phyloP scores from a whole-genome alignment of 1,284 basidiomycete species.

The Phenoliferia sp. region DNA sequence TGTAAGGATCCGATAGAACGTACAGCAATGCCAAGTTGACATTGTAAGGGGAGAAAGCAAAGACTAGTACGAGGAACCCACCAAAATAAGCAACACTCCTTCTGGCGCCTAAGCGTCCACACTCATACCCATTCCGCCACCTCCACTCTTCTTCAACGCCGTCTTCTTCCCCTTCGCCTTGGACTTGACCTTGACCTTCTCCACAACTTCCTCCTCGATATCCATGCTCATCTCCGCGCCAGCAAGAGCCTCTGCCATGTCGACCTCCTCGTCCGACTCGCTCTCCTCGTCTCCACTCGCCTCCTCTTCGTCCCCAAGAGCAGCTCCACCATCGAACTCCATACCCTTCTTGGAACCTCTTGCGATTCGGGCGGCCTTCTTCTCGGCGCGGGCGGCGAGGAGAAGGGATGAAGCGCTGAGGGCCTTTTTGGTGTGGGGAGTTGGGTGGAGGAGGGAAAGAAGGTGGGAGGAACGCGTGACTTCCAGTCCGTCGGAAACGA shows the following conservation, averaged over 20 bases:
- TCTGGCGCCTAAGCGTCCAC: conserved; percentile 6
- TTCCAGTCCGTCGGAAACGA: conserved; percentile 35
- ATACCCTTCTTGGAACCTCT: conserved; percentile 11
- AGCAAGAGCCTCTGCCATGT: conserved; percentile 29
- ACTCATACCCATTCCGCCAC: conserved; percentile 20
- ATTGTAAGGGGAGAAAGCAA: too few relatives aligned
- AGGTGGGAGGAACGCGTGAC: conserved; percentile 34
- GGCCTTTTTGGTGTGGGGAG: conserved; percentile 32
- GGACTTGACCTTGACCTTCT: conserved; percentile 29
- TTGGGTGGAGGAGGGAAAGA: conserved; percentile 20
- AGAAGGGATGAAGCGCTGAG: conserved; percentile 32
- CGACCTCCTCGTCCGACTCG: conserved; percentile 23
- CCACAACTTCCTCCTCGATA: conserved; percentile 17
- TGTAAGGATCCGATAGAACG: too few relatives aligned
- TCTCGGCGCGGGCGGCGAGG: conserved; percentile 25
- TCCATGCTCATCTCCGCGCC: conserved; percentile 30
- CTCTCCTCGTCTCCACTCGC: conserved; percentile 14
- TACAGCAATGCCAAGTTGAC: too few relatives aligned
- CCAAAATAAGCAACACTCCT: too few relatives aligned
- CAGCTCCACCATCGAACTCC: conserved; percentile 27
- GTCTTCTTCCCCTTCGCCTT: conserved; percentile 30
- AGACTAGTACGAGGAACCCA: too few relatives aligned
- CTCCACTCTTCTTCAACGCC: conserved; percentile 11
- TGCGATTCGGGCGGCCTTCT: conserved; percentile 27
- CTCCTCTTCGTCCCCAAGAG: conserved; percentile 20